A percentile compares a stretch with the other conserved stretches of the same genome.
Evolutionary conservation across 1,284 basidiomycete genomes (phyloP).

Genomic region (Bothia castanella): DNA sequence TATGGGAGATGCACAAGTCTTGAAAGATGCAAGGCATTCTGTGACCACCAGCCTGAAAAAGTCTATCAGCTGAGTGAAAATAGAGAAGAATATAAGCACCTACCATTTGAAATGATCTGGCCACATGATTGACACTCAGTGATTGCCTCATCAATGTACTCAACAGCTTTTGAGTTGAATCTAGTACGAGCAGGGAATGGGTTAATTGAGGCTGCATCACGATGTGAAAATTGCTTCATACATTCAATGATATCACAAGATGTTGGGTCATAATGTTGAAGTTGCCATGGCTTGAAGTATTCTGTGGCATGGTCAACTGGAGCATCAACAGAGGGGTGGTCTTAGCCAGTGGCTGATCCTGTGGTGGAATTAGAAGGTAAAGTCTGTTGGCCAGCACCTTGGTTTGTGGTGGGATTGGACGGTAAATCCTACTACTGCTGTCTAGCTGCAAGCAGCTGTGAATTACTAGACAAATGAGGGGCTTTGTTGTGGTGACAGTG

Average conservation of each 20-base stretch:
- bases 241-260: neutral
- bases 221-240: neutral
- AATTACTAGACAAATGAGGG: no score
- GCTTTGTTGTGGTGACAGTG: no score
- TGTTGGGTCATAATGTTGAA: neutral
- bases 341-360: no score
- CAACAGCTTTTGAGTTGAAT: conserved; percentile 6
- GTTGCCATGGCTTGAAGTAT: neutral
- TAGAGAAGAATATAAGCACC: neutral
- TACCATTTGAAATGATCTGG: conserved; percentile 2
- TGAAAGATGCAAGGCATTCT: neutral
- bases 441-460: no score
- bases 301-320: no score
- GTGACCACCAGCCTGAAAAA: conserved; percentile 2
- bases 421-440: no score
- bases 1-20: neutral
- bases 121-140: neutral
- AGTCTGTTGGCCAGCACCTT: no score
- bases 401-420: no score
- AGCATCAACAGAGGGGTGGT: no score
- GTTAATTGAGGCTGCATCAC: neutral
- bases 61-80: neutral
- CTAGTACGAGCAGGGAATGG: neutral
- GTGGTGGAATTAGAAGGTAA: no score
- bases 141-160: conserved; percentile 6